These are phyloP conservation scores for Micractinium sp. DNA, from an alignment of 139 green algal species.

Conservation along the genomic window DNA sequence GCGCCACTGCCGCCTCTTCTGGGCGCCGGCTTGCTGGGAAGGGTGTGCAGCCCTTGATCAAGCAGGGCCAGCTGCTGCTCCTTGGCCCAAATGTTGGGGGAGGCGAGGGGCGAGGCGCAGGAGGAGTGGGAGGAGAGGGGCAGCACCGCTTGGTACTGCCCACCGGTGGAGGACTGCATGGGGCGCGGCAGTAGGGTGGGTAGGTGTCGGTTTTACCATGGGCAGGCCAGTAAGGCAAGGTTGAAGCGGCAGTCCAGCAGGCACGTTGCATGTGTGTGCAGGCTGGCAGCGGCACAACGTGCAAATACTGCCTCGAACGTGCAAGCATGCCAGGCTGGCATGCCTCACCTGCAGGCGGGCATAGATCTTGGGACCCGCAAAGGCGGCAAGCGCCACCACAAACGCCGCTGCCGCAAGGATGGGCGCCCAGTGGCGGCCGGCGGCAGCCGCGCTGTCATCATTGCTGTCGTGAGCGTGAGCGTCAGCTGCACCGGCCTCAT, in stretches of 20 bases:
- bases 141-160: neutral
- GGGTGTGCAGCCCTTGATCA: neutral
- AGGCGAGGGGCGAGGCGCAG: neutral
- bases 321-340: neutral
- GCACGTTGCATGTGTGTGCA: neutral
- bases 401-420: neutral
- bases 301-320: neutral
- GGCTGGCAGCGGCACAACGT: neutral
- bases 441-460: neutral
- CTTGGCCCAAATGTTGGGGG: neutral
- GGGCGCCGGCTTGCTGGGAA: neutral
- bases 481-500: neutral
- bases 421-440: neutral
- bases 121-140: neutral
- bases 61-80: constrained; percentile 10
- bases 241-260: neutral
- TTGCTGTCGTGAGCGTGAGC: neutral
- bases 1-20: neutral
- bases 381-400: neutral
- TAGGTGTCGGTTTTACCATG: neutral
- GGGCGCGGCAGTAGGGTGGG: neutral
- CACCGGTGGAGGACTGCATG: neutral
- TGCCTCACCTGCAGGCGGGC: neutral
- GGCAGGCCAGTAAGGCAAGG: neutral
- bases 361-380: neutral